These are phyloP conservation scores for Diversispora eburnea DNA, from an alignment of 192 early-diverging fungal species.

Conservation along the genomic window DNA sequence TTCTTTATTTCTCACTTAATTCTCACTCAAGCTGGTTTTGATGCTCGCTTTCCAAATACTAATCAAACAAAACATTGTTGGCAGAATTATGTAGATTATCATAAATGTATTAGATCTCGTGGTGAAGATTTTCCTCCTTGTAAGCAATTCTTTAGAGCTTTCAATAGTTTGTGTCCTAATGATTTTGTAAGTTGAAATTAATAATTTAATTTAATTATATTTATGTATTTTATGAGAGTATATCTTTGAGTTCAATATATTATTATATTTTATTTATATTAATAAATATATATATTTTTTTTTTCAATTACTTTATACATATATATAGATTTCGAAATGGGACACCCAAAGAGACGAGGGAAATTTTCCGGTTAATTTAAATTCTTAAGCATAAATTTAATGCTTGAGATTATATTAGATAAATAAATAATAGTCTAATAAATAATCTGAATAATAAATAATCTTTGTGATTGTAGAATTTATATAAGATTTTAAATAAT, in stretches of 20 bases:
- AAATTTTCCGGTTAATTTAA: slow-evolving; percentile 46
- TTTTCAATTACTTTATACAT: slow-evolving; percentile 1
- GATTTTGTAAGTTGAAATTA: slow-evolving; percentile 74
- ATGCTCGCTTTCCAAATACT: slow-evolving; percentile 91
- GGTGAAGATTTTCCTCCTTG: slow-evolving; percentile 95
- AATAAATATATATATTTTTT: background rate
- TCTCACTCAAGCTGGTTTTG: slow-evolving; percentile 45
- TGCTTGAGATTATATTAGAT: too few relatives aligned
- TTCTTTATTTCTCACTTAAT: too few relatives aligned
- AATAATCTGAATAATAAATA: too few relatives aligned
- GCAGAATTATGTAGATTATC: slow-evolving; percentile 98
- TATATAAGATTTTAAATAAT: too few relatives aligned
- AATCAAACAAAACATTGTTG: slow-evolving; percentile 99
- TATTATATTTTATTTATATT: background rate
- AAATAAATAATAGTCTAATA: too few relatives aligned
- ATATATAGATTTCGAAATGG: slow-evolving; percentile 49
- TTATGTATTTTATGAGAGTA: too few relatives aligned
- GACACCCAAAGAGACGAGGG: slow-evolving; percentile 47
- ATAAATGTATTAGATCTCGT: slow-evolving; percentile 86
- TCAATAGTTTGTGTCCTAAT: slow-evolving; percentile 84
- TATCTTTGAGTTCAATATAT: background rate
- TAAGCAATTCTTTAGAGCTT: slow-evolving; percentile 84
- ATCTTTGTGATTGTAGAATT: too few relatives aligned
- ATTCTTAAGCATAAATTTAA: background rate
- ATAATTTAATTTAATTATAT: background rate